Evolutionary conservation across 2,329 filamentous ascomycete genomes (phyloP).

Genomic region (Aspergillus sp.): DNA sequence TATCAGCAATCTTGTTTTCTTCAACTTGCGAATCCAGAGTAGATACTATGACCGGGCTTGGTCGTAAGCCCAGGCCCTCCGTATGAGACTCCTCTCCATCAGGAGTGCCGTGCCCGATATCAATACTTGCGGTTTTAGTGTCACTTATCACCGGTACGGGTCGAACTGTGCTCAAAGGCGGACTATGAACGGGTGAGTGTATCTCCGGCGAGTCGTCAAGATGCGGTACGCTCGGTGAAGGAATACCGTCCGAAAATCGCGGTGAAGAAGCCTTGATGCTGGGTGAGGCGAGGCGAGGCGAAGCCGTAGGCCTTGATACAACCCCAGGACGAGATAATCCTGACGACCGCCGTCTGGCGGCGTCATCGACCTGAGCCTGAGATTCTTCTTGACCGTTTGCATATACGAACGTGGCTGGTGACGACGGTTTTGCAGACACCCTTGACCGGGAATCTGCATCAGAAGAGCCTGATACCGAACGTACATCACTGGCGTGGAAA

Average conservation of each 20-base stretch:
- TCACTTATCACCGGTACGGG: constrained; percentile 24
- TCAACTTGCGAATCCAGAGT: constrained; percentile 24
- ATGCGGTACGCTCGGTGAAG: constrained; percentile 18
- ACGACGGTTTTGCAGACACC: constrained; percentile 24
- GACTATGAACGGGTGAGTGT: constrained; percentile 19
- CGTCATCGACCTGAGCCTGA: constrained; percentile 13
- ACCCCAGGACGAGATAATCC: constrained; percentile 29
- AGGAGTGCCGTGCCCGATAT: constrained; percentile 20
- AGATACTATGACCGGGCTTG: constrained; percentile 33
- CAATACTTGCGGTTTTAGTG: constrained; percentile 36
- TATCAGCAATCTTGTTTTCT: constrained; percentile 21
- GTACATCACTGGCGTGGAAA: constrained; percentile 85
- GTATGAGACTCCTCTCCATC: constrained; percentile 1
- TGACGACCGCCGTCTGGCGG: constrained; percentile 30
- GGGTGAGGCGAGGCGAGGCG: constrained; percentile 33
- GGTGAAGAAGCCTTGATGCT: constrained; percentile 26
- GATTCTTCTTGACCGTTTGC: constrained; percentile 38
- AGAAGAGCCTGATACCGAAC: constrained; percentile 44
- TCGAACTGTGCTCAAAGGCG: constrained; percentile 21
- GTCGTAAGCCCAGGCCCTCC: constrained; percentile 24
- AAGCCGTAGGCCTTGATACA: constrained; percentile 24
- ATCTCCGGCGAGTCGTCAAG: constrained; percentile 24
- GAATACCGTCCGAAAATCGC: constrained; percentile 24
- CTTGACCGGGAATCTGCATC: constrained; percentile 32
- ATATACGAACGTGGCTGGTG: constrained; percentile 36